phyloP scores from a whole-genome alignment of 2,329 filamentous ascomycete genomes.

The Lachnellula suecica region DNA sequence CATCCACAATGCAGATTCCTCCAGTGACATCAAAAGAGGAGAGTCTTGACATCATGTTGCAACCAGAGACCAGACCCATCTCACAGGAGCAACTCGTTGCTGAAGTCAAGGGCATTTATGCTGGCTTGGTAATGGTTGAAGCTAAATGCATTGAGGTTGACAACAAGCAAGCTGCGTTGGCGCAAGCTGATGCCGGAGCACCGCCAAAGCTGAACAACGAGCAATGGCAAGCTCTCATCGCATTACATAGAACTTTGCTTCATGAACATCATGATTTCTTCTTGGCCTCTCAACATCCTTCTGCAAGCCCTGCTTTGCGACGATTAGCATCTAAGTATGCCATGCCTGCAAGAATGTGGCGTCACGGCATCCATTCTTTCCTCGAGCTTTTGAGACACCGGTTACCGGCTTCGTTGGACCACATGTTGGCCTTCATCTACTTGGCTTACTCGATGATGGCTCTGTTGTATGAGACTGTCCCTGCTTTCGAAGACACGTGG shows the following conservation, averaged over 20 bases:
- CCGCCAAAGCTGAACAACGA: conserved; percentile 54
- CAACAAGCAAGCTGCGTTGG: conserved; percentile 53
- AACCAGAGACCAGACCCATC: conserved; percentile 53
- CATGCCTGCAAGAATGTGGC: conserved; percentile 94
- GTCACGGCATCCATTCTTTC: conserved; percentile 84
- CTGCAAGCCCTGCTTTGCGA: conserved; percentile 65
- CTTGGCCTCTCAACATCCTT: conserved; percentile 82
- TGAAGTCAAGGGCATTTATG: conserved; percentile 60
- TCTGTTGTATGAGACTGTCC: conserved; percentile 80
- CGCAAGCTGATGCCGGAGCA: conserved; percentile 44
- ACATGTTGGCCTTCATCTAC: conserved; percentile 91
- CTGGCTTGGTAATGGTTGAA: conserved; percentile 80
- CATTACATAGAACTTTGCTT: conserved; percentile 75
- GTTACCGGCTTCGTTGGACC: conserved; percentile 74
- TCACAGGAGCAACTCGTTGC: conserved; percentile 39
- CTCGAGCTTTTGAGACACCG: conserved; percentile 74
- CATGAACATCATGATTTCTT: conserved; percentile 88
- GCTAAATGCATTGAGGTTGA: conserved; percentile 86
- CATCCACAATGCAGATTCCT: not conserved
- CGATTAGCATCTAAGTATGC: conserved; percentile 76
- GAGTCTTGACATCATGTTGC: conserved; percentile 25
- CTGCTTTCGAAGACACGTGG: conserved; percentile 84
- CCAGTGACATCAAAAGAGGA: not conserved
- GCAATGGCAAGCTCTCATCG: conserved; percentile 83
- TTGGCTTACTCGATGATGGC: conserved; percentile 89